phyloP scores from a whole-genome alignment of 352 stramenopile genomes.

The Globisporangium okanoganense region DNA sequence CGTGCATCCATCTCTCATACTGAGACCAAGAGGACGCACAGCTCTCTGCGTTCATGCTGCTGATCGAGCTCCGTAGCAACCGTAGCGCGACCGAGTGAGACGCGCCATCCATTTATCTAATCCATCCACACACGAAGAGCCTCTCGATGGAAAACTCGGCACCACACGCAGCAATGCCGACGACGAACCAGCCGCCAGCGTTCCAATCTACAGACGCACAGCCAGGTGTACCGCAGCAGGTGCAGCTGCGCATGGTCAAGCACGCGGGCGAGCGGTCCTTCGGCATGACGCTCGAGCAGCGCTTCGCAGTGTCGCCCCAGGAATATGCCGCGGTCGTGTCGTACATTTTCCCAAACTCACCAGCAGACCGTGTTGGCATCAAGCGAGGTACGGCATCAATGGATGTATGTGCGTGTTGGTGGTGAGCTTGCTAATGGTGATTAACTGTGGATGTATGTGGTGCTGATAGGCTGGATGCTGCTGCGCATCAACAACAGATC shows the following conservation, averaged over 20 bases:
- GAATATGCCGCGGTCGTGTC: conserved; percentile 44
- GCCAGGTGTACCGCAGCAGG: not conserved
- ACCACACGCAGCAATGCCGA: not conserved
- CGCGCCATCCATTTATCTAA: not conserved
- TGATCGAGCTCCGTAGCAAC: not conserved
- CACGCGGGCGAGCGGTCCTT: conserved; percentile 50
- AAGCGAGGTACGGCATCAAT: conserved; percentile 28
- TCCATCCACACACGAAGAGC: not conserved
- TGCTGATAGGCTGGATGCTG: conserved; percentile 33
- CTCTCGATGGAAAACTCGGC: conserved; percentile 9
- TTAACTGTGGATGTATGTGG: not conserved
- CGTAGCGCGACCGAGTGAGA: not conserved
- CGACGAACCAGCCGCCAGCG: too few relatives aligned
- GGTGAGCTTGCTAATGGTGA: not conserved
- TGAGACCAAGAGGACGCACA: not conserved
- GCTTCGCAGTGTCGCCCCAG: conserved; percentile 5
- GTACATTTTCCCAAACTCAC: conserved; percentile 51
- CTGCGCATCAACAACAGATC: conserved; percentile 31
- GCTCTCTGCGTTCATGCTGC: not conserved
- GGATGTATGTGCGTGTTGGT: not conserved
- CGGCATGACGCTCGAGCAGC: conserved; percentile 63
- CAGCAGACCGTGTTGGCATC: conserved; percentile 51
- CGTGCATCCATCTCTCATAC: not conserved
- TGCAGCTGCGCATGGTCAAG: conserved; percentile 45
- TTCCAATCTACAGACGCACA: not conserved